Evolutionary conservation across 2,329 filamentous ascomycete genomes (phyloP).

Genomic region (Trichophyton schoenleinii): DNA sequence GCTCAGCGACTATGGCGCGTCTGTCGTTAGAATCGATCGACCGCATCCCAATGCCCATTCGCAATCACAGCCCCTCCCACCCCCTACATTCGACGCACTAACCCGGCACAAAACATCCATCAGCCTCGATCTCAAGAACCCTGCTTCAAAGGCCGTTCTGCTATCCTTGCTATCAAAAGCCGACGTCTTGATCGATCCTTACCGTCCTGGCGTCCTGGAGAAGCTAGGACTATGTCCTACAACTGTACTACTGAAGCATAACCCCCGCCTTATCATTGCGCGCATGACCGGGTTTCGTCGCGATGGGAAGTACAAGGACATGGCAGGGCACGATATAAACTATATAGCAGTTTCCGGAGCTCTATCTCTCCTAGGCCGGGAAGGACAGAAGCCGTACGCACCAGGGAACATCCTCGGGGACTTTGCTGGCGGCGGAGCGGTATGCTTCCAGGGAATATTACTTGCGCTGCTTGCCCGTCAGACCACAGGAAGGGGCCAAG

Average conservation of each 20-base stretch:
- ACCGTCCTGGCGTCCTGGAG: conserved; percentile 81
- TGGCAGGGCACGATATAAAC: conserved; percentile 95
- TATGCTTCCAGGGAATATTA: conserved; percentile 68
- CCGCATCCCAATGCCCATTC: conserved; percentile 32
- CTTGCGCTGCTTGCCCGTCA: conserved; percentile 60
- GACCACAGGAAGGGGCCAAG: conserved; percentile 59
- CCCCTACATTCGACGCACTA: conserved; percentile 55
- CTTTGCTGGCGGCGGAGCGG: conserved; percentile 79
- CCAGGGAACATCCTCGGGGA: conserved; percentile 79
- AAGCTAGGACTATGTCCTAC: conserved; percentile 63
- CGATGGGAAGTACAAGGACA: conserved; percentile 69
- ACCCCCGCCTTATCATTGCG: conserved; percentile 66
- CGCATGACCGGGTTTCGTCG: conserved; percentile 84
- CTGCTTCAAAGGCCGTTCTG: conserved; percentile 52
- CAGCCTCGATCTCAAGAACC: conserved; percentile 62
- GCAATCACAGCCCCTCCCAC: conserved; percentile 27
- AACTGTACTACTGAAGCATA: conserved; percentile 50
- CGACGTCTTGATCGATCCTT: conserved; percentile 86
- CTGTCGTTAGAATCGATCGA: conserved; percentile 74
- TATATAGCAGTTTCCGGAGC: conserved; percentile 83
- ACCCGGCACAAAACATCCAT: conserved; percentile 72
- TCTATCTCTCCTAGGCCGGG: conserved; percentile 60
- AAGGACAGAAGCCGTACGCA: conserved; percentile 57
- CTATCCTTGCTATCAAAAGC: conserved; percentile 49
- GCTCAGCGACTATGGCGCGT: conserved; percentile 78